Conservation (phyloP, 208 protist genomes). For the Vickermania spadyakhi region DNA sequence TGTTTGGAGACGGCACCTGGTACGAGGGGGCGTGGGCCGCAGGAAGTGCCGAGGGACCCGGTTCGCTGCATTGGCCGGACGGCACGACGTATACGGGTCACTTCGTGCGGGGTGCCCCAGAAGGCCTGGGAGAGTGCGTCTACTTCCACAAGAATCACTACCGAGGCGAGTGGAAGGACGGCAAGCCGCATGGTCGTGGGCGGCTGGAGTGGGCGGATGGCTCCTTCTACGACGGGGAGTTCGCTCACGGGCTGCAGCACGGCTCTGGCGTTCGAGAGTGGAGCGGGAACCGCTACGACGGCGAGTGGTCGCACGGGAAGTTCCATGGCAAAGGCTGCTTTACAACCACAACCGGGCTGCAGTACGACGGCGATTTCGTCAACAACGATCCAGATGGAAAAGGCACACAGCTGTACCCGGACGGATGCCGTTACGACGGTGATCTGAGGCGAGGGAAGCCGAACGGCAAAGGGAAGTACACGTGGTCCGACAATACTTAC, state of each 20-base stretch:
- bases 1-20: too few relatives aligned
- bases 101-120: too few relatives aligned
- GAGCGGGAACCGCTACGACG: slow-evolving; percentile 86
- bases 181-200: slow-evolving; percentile 91
- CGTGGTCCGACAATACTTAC: neutral
- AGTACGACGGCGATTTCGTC: neutral
- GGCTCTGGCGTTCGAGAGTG: slow-evolving; percentile 81
- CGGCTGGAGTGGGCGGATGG: slow-evolving; percentile 85
- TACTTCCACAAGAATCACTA: slow-evolving; percentile 91
- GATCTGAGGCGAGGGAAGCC: neutral
- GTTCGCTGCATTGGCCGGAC: too few relatives aligned
- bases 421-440: neutral
- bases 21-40: too few relatives aligned
- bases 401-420: too few relatives aligned
- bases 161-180: slow-evolving; percentile 91
- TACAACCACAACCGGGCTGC: too few relatives aligned
- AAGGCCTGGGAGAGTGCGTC: slow-evolving; percentile 86
- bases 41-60: too few relatives aligned
- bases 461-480: neutral
- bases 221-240: slow-evolving; percentile 85
- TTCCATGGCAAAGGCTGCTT: slow-evolving; percentile 92
- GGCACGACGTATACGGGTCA: too few relatives aligned
- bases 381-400: neutral
- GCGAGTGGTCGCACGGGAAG: slow-evolving; percentile 90
- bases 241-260: slow-evolving; percentile 86